phyloP scores from a whole-genome alignment of 192 early-diverging fungal species.

The Geosiphon pyriformis region DNA sequence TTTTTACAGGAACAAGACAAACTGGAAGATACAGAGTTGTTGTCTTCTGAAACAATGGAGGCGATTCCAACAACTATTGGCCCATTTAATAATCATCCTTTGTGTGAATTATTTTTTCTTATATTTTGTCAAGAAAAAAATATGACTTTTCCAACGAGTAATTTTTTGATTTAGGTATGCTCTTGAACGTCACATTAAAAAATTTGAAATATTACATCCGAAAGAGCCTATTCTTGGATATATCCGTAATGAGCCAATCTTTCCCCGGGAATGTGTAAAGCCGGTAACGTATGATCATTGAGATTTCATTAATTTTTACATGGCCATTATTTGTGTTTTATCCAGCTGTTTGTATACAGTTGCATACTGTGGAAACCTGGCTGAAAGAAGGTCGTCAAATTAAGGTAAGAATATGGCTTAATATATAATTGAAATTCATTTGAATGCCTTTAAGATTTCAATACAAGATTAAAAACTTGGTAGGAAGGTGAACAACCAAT shows the following conservation, averaged over 20 bases:
- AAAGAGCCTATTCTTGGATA: conserved; percentile 63
- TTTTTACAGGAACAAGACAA: conserved; percentile 29
- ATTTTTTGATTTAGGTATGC: conserved; percentile 69
- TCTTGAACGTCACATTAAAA: conserved; percentile 77
- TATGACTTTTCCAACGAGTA: too few relatives aligned
- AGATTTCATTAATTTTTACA: too few relatives aligned
- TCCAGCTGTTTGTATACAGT: too few relatives aligned
- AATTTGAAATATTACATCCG: conserved; percentile 75
- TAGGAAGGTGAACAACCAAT: conserved; percentile 32
- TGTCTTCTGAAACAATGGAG: conserved; percentile 40
- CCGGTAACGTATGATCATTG: conserved; percentile 35
- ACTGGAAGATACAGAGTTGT: conserved; percentile 48
- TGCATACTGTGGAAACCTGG: conserved; percentile 55
- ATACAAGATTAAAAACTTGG: too few relatives aligned
- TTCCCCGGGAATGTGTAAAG: conserved; percentile 68
- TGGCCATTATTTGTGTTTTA: too few relatives aligned
- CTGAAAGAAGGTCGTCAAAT: conserved; percentile 55
- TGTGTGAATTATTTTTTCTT: conserved; percentile 43
- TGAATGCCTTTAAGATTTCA: neutral
- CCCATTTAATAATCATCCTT: conserved; percentile 76
- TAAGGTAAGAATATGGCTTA: conserved; percentile 16
- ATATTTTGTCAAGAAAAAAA: neutral
- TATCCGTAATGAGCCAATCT: conserved; percentile 73
- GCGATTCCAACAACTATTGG: conserved; percentile 72
- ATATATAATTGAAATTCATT: conserved; percentile 6